Base-by-base conservation (phyloP, 176 grass and related monocot genomes). In the Rhipidocladum racemiflorum region DNA sequence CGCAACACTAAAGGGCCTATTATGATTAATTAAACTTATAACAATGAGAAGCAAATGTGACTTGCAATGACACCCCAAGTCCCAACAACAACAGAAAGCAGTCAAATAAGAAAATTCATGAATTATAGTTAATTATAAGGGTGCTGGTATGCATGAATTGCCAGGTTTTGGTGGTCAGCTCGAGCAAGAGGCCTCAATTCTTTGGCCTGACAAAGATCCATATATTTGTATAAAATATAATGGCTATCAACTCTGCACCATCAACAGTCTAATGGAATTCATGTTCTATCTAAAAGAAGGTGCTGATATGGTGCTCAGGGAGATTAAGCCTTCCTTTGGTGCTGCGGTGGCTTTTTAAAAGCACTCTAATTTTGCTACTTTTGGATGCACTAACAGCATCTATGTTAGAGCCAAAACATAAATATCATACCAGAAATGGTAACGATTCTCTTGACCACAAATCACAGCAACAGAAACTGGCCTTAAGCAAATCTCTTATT, bases 291-390 rank as follows among this genome's bases (percentile, higher is more conserved):
- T 53, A 74, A 36, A 55, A 73, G 18, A 74, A 30, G 46, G 48
- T 50, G 70, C 17, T 30, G 30, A 12, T 35, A 71, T 48, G 30
- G 20, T 51, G 34, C 72, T 25, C 21, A 50, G 21, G 21, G 34
- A 35, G 13, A n/a, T 40, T 53, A 75, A 75, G 21, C 51, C 21
- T 24, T 57, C 20, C 50, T 75, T 75, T 16, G 29, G 36, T 39
- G 57, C 39, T 75, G 72, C 51, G 16, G 51, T 56, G 72, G 51
- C 51, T 57, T 54, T 75, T 75, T 56, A 13, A 70, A 46, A 46
- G 16, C 49, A 24, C 13, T 17, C 13, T 46, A 70, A 14, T 45
- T 7, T 45, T 16, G 23, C 68, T 45, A 27, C 0, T 70, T 45
- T 45, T 27, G 23, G 23, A 70, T 70, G 17, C 43, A 43, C 42